Evolutionary conservation across 2,329 filamentous ascomycete species (phyloP), one percentile per base, ranked within the genome.

Genomic region (Colletotrichum sp.): DNA sequence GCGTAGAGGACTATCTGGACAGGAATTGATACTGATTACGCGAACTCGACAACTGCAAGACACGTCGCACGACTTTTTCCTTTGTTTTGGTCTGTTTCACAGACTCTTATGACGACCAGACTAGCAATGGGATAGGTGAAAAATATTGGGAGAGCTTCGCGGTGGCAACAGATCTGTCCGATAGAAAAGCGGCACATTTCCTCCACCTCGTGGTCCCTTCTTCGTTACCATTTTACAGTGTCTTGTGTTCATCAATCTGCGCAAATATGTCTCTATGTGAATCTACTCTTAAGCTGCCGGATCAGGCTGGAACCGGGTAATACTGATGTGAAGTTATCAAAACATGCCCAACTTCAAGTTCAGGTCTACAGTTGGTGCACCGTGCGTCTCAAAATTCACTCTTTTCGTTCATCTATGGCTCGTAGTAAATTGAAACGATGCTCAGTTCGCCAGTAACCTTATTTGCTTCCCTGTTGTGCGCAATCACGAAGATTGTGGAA

Each of bases 1-100:
- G 82, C 82, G 83, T 81, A 81, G 83, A 83, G 82, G 82, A 81
- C 81, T 83, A 86, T 86, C 85, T 88, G 85, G 86, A 86, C 82
- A 81, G 82, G 81, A 76, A 82, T 84, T 85, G 84, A 77, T 82
- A 82, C 86, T 86, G 84, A 82, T 82, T 81, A 82, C 81, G 81
- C 80, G 80, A 80, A 78, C 79, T 81, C 78, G 80, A 81, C 79
- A 82, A 79, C 77, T 78, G 75, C 77, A 80, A 78, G 77, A 77
- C 78, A 77, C 77, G 79, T 82, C 81, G 81, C 80, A 81, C 82
- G 81, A 82, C 80, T 79, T 80, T 85, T 85, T 86, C 81, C 82
- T 84, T 86, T 84, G 81, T 84, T 83, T 79, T 79, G 79, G 80
- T 82, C 80, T 80, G 84, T 84, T 82, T 81, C 75, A 70, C 75